Base-by-base conservation (phyloP, 2,329 filamentous ascomycete species). In the Macrophomina tecta region DNA sequence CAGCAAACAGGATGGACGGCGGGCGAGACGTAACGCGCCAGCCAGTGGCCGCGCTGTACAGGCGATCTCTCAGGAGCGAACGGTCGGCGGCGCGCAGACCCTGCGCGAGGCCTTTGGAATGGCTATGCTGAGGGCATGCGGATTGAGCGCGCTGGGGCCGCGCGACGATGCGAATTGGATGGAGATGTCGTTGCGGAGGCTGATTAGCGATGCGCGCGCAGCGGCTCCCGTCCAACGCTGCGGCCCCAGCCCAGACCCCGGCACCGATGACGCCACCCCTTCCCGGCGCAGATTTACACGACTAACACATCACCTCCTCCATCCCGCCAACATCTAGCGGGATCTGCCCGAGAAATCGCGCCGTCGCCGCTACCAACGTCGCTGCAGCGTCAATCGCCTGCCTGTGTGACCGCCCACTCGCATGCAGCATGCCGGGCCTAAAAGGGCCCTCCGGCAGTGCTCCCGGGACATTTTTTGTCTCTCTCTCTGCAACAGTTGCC, bases 1-100 rank as follows among this genome's bases (percentile, higher is more conserved):
- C 58, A 62, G 58, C 58, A 62, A 62, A 62, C 58, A 62, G 58
- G 58, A 49, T 62, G 58, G 40, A 7, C 32, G 42, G 42, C 58
- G 14, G 58, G 34, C 56, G 45, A 48, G 32, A 62, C 58, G 58
- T 40, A 38, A 38, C 52, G 52, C 52, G 16, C 32, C 46, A 49
- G 53, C 53, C 58, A 62, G 58, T 49, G 30, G 30, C 18, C 32
- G 58, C 58, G 45, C n/a, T 12, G 58, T 62, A 40, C 56, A 14
- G 23, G n/a, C 55, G 40, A 48, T 34, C 56, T 23, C 9, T 18
- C 56, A 40, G 30, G 56, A 28, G 56, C 40, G 56, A 36, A 45
- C 58, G 42, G n/a, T 32, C 8, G 9, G 46, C 58, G 58, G 32
- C n/a, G 9, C 32, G 58, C n/a, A 49, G 58, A 62, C 58, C 58